Evolutionary conservation across 1,284 basidiomycete genomes (phyloP), one percentile per base, ranked within the genome.

Genomic region (Fomitopsis schrenkii): DNA sequence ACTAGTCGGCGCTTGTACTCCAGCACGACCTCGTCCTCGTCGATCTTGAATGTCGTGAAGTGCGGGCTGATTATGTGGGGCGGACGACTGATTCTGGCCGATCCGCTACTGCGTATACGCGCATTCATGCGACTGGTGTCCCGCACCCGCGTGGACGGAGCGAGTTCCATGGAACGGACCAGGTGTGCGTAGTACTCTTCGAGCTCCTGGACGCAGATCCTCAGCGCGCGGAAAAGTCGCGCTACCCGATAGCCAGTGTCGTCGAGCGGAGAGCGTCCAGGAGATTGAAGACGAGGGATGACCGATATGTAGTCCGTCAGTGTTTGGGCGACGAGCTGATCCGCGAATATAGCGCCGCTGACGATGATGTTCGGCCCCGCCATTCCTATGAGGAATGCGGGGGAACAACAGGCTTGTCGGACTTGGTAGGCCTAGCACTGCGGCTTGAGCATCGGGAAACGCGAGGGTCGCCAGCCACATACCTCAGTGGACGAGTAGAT

Each of bases 291-390:
- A 12, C 50, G 50, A 38, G 50, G 50, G 19, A 53, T 15, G 50
- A 53, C 33, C 15, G 50, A 63, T 33, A 60, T 60, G 54, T 55
- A 53, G 52, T 64, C 63, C 30, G 54, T 60, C 19, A 67, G 60
- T 7, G 52, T 40, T 52, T 64, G 55, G 8, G 58, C 57, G 50
- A 65, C 55, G 28, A 67, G 41, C 30, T 26, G 22, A 44, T 67
- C 64, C 50, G 57, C 60, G 40, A 63, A 63, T 17, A 65, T 61
- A 5, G 66, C 66, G 1, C 64, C 66, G 53, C 56, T 42, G 30
- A 67, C 60, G 17, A 48, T 53, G 42, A 67, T 52, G 36, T 56
- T 52, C 2, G 63, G 60, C 19, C 64, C 66, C 1, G 64, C 53
- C 17, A 62, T 55, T 10, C 30, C 58, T 5, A 64, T 28, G 30